Conservation (phyloP, 352 stramenopile species). For the Globisporangium camurandrum region DNA sequence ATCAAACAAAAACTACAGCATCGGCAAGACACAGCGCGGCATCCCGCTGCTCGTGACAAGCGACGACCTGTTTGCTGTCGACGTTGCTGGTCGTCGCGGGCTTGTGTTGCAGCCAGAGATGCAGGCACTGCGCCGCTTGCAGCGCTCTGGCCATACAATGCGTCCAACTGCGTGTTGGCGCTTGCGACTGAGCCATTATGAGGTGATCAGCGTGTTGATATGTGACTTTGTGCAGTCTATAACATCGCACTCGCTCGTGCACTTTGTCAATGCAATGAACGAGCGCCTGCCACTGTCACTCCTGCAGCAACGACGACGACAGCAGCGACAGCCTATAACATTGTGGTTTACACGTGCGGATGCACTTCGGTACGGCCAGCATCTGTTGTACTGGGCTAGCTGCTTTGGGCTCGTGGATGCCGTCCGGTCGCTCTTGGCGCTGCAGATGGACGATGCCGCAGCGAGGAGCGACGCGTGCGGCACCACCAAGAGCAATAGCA, state of each 20-base stretch:
- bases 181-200: conserved; percentile 50
- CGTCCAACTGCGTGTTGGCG: conserved; percentile 27
- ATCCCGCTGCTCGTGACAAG: conserved; percentile 52
- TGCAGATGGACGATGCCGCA: conserved; percentile 21
- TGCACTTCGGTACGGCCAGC: conserved; percentile 62
- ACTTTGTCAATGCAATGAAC: conserved; percentile 65
- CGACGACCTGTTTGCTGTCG: conserved; percentile 52
- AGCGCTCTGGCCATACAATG: neutral
- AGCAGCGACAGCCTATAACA: too few relatives aligned
- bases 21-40: conserved; percentile 35
- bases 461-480: too few relatives aligned
- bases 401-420: conserved; percentile 60
- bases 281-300: conserved; percentile 26
- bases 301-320: conserved; percentile 10
- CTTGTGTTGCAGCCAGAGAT: conserved; percentile 33
- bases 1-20: neutral
- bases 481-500: conserved; percentile 5
- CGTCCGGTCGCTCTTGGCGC: conserved; percentile 34
- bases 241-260: conserved; percentile 21
- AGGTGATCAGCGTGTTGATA: conserved; percentile 36
- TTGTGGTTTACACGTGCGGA: conserved; percentile 26
- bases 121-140: too few relatives aligned
- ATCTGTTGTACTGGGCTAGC: conserved; percentile 67
- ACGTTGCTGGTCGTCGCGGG: conserved; percentile 51
- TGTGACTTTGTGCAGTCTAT: conserved; percentile 47